Base-by-base conservation (phyloP, 2,329 filamentous ascomycete genomes). In the Paraphaeosphaeria sporulosa region DNA sequence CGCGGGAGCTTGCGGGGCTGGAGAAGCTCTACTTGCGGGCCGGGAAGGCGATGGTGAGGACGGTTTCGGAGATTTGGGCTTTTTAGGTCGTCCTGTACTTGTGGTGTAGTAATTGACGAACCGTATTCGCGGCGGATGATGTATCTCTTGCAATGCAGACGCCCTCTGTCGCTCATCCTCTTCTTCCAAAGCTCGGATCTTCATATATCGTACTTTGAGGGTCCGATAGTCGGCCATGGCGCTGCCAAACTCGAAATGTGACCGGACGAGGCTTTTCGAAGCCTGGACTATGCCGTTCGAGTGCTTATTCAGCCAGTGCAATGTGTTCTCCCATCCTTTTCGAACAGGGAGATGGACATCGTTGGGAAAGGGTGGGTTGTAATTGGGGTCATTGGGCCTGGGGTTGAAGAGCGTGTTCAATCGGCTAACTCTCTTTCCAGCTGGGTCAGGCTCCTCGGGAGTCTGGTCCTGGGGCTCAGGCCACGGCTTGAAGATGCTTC, bases 61-160 rank as follows among this genome's bases (percentile, higher is more conserved):
- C 19, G 42, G 19, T 19, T 48, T 27, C 17, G 66, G 77, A 67
- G 90, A 73, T 60, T 79, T 79, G 6, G 76, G 74, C 64, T 78
- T 80, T 68, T 82, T 93, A 2, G 85, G 84, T 60, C 87, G 84
- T 3, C 93, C 93, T 10, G 90, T 90, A 65, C 91, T 93, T n/a
- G 91, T 86, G 1, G 93, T 96, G 73, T 94, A 97, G 75, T 96
- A 97, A 73, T 97, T 97, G 59, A 92, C 84, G 70, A 97, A 97
- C 17, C 93, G 85, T 12, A 95, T 86, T 55, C 89, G 83, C 2
- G 82, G 80, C 1, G 80, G 79, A 64, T 62, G 71, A 49, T 54
- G 68, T 53, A 66, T 64, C 23, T 61, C 69, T n/a, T 65, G 74
- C 67, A 71, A 71, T 40, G 60, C 72, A 36, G 65, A 71, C 65